Evolutionary conservation across 2,329 filamentous ascomycete genomes (phyloP), one percentile per base, ranked within the genome.

Genomic region (Aspergillus versicolor): DNA sequence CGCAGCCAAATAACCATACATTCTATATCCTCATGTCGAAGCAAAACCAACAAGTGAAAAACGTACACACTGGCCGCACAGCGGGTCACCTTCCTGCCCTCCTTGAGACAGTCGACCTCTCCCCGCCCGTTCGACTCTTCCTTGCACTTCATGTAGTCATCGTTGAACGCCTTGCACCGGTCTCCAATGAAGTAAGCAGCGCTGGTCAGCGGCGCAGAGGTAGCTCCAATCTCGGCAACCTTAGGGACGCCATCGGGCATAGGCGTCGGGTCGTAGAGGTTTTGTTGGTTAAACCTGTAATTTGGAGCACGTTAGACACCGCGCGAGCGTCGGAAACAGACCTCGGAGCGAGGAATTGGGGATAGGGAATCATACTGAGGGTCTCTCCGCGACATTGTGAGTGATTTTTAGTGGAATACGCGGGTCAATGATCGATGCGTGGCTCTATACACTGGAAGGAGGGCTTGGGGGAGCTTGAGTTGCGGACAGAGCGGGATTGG

Each of bases 101-200:
- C 94, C 83, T 91, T 93, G 84, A 99, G 80, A 79, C 94, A 99
- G 67, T 96, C 91, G 63, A 95, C 77, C 82, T 99, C 94, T 75
- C 92, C 94, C 77, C 85, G 87, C 69, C 94, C 94, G 62, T 90
- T 88, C 70, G 91, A 88, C 79, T 97, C 92, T 67, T 86, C 90
- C 88, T 99, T 99, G 89, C 94, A 99, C 82, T 96, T 90, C 93
- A 99, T 99, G 81, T 89, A 99, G 80, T 99, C 94, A 82, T 99
- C 94, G 79, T 97, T 97, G 84, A 92, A 99, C 57, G 90, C 82
- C 75, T 85, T 89, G 87, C 94, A 99, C 73, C 93, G 88, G 65
- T 92, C 92, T 63, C 94, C 94, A 74, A 99, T 99, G 77, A 97
- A 99, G 84, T 90, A 99, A 52, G 91, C 87, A 32, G 94, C 94